Evolutionary conservation across 345 rosid species (phyloP).

Genomic region (Camelina hispida): DNA sequence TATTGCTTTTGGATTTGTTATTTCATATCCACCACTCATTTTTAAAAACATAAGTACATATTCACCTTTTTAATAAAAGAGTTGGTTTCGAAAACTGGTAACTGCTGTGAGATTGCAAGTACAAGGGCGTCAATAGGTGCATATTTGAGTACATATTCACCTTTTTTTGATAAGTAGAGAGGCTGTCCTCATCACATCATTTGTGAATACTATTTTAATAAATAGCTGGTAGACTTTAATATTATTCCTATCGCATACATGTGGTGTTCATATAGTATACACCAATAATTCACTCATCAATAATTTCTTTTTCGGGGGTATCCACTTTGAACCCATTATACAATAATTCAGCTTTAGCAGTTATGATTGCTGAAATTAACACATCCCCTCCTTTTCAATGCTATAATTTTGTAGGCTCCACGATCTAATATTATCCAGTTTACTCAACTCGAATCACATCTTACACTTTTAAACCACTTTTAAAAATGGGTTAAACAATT

Average conservation of each 20-base stretch:
- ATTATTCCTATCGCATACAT: slow-evolving; percentile 21
- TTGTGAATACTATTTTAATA: background rate
- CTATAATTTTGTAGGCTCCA: slow-evolving; percentile 28
- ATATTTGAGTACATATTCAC: slow-evolving; percentile 10
- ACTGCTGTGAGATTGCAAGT: slow-evolving; percentile 9
- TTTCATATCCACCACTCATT: background rate
- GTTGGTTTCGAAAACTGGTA: background rate
- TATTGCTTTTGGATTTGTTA: background rate
- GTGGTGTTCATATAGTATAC: background rate
- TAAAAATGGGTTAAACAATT: background rate
- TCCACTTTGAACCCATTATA: slow-evolving; percentile 35
- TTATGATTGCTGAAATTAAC: slow-evolving; percentile 2
- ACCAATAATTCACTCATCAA: slow-evolving; percentile 35
- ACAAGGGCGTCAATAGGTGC: background rate
- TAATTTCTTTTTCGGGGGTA: background rate
- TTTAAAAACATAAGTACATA: no score
- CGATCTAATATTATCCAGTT: background rate
- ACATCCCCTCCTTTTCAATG: slow-evolving; percentile 18
- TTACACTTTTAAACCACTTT: slow-evolving; percentile 7
- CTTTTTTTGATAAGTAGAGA: slow-evolving; percentile 37
- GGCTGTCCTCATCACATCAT: slow-evolving; percentile 37
- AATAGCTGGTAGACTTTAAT: slow-evolving; percentile 11
- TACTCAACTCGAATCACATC: slow-evolving; percentile 26
- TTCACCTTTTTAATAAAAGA: background rate
- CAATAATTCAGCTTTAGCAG: slow-evolving; percentile 32